Conservation (phyloP, 371 early-diverging fungal species). For the Syncephalastrum monosporum region DNA sequence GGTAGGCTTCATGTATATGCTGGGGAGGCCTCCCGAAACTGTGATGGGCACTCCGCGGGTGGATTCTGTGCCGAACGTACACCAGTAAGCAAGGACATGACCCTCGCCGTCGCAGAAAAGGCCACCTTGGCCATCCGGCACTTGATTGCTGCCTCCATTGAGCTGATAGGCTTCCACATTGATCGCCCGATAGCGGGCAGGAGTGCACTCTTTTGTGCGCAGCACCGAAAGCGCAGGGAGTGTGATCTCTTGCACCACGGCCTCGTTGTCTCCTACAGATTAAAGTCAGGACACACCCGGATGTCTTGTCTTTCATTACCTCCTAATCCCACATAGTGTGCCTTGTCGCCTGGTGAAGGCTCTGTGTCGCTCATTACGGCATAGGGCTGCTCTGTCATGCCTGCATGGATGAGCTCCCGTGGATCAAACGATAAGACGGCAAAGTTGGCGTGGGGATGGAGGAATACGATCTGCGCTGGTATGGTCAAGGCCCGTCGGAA, state of each 20-base stretch:
- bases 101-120: conserved; percentile 69
- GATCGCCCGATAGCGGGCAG: conserved; percentile 71
- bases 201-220: conserved; percentile 60
- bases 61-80: conserved; percentile 70
- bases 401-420: not conserved
- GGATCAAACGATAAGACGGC: conserved; percentile 77
- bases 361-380: conserved; percentile 58
- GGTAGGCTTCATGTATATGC: conserved; percentile 35
- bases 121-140: conserved; percentile 65
- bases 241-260: conserved; percentile 56
- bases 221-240: conserved; percentile 62
- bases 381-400: conserved; percentile 69
- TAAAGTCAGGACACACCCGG: too few species aligned
- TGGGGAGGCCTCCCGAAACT: conserved; percentile 62
- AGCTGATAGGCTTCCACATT: conserved; percentile 74
- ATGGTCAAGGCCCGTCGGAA: conserved; percentile 81
- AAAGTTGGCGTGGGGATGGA: conserved; percentile 83
- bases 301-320: not conserved
- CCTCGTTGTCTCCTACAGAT: conserved; percentile 33
- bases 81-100: conserved; percentile 74
- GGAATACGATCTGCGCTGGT: conserved; percentile 66
- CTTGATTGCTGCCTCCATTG: conserved; percentile 20
- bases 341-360: conserved; percentile 65
- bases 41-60: conserved; percentile 58
- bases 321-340: conserved; percentile 65